Conservation (phyloP, 306 rosid species). For the Casuarina glauca region DNA sequence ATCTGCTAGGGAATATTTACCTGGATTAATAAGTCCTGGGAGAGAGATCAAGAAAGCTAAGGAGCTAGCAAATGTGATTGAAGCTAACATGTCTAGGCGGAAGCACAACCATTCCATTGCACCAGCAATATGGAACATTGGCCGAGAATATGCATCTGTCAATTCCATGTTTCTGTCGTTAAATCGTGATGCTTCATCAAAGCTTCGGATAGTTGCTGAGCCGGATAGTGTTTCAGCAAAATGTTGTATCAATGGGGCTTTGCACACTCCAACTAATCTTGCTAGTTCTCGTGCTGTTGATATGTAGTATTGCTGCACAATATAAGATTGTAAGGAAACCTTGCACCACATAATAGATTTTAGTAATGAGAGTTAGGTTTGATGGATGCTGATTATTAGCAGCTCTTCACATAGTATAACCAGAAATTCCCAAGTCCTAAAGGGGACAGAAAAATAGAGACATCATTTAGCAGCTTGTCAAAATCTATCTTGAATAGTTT, state of each 20-base stretch:
- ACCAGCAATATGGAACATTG: slow-evolving; percentile 58
- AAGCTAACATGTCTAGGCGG: slow-evolving; percentile 71
- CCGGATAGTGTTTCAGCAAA: slow-evolving; percentile 86
- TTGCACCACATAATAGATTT: background rate
- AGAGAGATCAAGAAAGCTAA: slow-evolving; percentile 67
- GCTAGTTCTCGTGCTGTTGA: slow-evolving; percentile 81
- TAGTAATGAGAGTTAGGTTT: background rate
- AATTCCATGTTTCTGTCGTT: slow-evolving; percentile 66
- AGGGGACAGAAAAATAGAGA: too few relatives aligned
- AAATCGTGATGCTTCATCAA: slow-evolving; percentile 74
- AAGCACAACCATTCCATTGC: slow-evolving; percentile 90
- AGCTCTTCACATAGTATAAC: background rate
- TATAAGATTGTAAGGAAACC: slow-evolving; percentile 18
- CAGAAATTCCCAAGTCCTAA: background rate
- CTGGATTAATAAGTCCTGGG: slow-evolving; percentile 85
- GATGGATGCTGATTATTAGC: background rate
- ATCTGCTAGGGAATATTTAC: slow-evolving; percentile 32
- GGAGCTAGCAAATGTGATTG: slow-evolving; percentile 65
- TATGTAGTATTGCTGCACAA: slow-evolving; percentile 69
- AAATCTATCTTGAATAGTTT: background rate
- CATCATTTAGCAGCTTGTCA: background rate
- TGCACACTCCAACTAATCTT: slow-evolving; percentile 74
- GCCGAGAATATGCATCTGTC: slow-evolving; percentile 67
- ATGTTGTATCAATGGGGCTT: slow-evolving; percentile 89
- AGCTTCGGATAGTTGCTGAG: slow-evolving; percentile 79